phyloP scores from a whole-genome alignment of 306 rosid species.

The Rubus parviflorus region DNA sequence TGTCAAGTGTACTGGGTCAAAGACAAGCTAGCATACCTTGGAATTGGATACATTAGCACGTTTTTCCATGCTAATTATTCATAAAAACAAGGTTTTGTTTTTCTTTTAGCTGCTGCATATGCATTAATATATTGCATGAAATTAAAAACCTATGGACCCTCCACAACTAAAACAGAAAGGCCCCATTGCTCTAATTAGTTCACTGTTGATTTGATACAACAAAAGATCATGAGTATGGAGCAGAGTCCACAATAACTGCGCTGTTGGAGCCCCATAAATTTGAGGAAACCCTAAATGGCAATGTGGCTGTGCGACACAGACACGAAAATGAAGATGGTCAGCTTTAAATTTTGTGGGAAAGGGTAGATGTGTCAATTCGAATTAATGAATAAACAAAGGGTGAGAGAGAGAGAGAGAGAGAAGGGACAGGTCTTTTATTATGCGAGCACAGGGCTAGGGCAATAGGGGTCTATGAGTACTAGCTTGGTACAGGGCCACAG shows the following conservation, averaged over 20 bases:
- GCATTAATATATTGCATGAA: not conserved
- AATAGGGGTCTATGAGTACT: not conserved
- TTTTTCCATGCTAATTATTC: not conserved
- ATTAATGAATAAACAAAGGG: constrained; percentile 19
- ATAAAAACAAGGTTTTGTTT: not conserved
- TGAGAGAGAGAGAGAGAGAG: constrained; percentile 15
- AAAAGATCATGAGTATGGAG: not conserved
- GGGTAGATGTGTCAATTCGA: constrained; percentile 16
- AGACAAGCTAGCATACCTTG: not conserved
- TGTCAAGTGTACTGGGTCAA: not conserved
- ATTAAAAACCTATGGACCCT: not conserved
- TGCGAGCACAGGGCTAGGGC: constrained; percentile 1
- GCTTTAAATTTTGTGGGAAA: not conserved
- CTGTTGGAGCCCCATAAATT: constrained; percentile 7
- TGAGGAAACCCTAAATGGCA: constrained; percentile 10
- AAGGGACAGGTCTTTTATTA: constrained; percentile 36
- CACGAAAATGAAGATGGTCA: not conserved
- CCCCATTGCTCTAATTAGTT: not conserved
- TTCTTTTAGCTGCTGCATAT: not conserved
- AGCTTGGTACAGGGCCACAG: not conserved
- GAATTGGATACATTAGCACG: not conserved
- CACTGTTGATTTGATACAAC: constrained; percentile 12
- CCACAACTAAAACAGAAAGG: not conserved
- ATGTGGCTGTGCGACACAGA: not conserved
- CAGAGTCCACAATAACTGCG: not conserved